A percentile compares a stretch with the other conserved stretches of the same genome.
Conservation (phyloP, 306 rosid genomes). For the Phaseolus lunatus region DNA sequence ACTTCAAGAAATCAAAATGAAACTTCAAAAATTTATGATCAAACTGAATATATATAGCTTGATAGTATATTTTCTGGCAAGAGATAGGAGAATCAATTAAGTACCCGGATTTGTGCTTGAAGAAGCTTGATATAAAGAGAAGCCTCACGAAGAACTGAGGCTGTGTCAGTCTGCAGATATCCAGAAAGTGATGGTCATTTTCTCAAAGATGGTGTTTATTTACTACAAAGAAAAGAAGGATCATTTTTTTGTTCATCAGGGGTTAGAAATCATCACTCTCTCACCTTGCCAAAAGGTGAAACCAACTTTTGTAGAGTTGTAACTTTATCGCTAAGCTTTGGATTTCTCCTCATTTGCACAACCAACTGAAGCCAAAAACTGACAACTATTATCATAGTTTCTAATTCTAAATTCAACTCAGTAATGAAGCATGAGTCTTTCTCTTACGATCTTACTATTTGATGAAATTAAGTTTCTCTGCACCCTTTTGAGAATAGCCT, state of each 20-base stretch:
- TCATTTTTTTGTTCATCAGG: neutral
- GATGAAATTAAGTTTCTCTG: neutral
- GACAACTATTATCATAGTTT: neutral
- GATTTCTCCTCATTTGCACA: constrained; percentile 60
- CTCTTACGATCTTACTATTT: neutral
- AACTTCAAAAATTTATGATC: too few species aligned
- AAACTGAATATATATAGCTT: too few species aligned
- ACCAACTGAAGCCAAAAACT: constrained; percentile 40
- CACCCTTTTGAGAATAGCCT: neutral
- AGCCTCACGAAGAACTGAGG: constrained; percentile 90
- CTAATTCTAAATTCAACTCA: neutral
- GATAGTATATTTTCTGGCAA: neutral
- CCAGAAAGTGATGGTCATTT: constrained; percentile 1
- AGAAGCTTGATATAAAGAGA: constrained; percentile 65
- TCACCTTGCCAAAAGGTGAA: constrained; percentile 88
- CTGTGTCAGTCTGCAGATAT: constrained; percentile 72
- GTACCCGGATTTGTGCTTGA: constrained; percentile 72
- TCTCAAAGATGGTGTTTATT: neutral
- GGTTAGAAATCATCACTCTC: constrained; percentile 32
- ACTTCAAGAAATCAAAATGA: too few species aligned
- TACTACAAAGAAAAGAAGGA: neutral
- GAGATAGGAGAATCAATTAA: neutral
- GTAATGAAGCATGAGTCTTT: neutral
- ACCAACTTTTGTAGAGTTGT: constrained; percentile 79
- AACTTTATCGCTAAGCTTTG: constrained; percentile 74